Evolutionary conservation across 1,139 yeast species (phyloP).

Genomic region (Magnusiomyces ingens): DNA sequence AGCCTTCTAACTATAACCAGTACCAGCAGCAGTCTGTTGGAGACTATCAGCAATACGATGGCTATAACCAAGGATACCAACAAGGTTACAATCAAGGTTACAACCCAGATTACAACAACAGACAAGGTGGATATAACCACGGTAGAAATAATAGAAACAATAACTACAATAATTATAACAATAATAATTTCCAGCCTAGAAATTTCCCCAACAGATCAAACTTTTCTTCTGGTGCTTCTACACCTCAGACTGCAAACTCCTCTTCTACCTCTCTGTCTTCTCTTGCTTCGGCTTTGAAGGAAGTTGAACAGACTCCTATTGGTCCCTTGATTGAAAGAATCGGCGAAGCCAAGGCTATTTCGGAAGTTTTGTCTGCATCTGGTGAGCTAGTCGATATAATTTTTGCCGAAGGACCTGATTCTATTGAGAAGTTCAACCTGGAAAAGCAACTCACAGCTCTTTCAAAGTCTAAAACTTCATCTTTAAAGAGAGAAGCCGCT

Average conservation of each 20-base stretch:
- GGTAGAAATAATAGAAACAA: conserved; percentile 4
- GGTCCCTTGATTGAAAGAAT: conserved; percentile 52
- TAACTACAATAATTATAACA: conserved; percentile 2
- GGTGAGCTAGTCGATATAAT: conserved; percentile 48
- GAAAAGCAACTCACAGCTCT: conserved; percentile 57
- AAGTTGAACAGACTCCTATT: conserved; percentile 63
- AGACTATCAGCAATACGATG: too few relatives aligned
- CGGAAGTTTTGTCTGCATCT: conserved; percentile 61
- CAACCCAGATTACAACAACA: neutral
- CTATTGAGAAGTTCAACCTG: conserved; percentile 60
- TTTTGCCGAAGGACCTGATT: conserved; percentile 41
- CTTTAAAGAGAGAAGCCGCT: conserved; percentile 70
- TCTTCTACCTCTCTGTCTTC: conserved; percentile 69
- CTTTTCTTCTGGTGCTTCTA: conserved; percentile 8
- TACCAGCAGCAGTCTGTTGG: neutral
- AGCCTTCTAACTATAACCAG: conserved; percentile 4
- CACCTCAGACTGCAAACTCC: conserved; percentile 21
- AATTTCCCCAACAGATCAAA: conserved; percentile 4
- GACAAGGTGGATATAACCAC: conserved; percentile 2
- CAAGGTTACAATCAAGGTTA: too few relatives aligned
- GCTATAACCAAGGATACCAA: too few relatives aligned
- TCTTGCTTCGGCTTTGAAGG: conserved; percentile 62
- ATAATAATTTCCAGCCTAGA: neutral
- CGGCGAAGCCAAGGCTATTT: conserved; percentile 49
- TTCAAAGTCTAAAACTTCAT: conserved; percentile 64